Percentiles rank a stretch among this genome's conserved stretches.
Conservation (phyloP, 2,329 filamentous ascomycete genomes). For the Cytospora schulzeri region DNA sequence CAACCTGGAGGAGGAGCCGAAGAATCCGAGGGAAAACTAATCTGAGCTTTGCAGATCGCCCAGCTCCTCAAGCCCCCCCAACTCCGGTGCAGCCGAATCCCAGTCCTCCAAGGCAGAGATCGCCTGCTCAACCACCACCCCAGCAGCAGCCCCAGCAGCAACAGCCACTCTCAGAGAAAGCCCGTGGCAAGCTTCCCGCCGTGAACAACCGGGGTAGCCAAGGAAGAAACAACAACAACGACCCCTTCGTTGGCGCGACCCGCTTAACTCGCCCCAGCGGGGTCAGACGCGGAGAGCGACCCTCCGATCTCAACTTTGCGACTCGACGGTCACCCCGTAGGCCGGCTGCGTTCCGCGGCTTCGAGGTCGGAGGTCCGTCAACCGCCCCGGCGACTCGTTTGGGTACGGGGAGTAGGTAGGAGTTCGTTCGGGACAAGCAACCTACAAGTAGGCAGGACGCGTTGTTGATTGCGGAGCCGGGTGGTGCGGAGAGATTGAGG, state of each 20-base stretch:
- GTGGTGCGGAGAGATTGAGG: too few species aligned
- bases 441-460: not conserved
- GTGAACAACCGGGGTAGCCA: too few species aligned
- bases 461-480: too few species aligned
- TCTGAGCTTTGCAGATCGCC: too few species aligned
- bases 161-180: not conserved
- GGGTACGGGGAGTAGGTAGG: too few species aligned
- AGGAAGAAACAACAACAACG: not conserved
- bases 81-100: not conserved
- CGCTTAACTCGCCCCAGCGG: too few species aligned
- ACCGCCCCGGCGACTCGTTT: too few species aligned
- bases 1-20: too few species aligned
- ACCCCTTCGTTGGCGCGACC: not conserved
- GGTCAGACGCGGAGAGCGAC: not conserved
- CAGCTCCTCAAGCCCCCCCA: not conserved
- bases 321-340: not conserved
- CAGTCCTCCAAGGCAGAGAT: too few species aligned
- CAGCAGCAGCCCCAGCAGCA: not conserved
- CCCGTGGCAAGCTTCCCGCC: not conserved
- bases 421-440: too few species aligned
- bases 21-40: too few species aligned
- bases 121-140: not conserved
- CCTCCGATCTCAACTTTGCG: not conserved
- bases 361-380: not conserved
- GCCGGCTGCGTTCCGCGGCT: not conserved